Evolutionary conservation across 768 basidiomycete genomes (phyloP).

Genomic region (Tulasnella sp.): DNA sequence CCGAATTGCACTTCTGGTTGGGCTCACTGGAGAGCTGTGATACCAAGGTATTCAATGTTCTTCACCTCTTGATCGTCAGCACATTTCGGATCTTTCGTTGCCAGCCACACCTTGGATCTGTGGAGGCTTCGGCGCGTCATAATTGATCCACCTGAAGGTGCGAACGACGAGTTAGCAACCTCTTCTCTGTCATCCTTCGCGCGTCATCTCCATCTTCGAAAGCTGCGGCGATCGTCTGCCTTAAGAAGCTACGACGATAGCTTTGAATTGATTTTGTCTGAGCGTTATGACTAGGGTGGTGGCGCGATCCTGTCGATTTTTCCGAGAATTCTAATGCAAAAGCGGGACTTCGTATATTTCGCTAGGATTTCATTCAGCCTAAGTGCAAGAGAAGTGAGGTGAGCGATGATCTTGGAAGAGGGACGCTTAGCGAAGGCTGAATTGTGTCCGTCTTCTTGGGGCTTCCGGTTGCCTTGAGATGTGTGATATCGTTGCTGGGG

Average conservation of each 20-base stretch:
- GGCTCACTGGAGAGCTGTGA: not conserved
- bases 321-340: not conserved
- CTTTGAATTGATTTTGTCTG: not conserved
- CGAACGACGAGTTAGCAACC: too few species aligned
- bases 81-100: not conserved
- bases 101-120: not conserved
- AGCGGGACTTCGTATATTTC: not conserved
- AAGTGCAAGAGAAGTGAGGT: not conserved
- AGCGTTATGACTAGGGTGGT: not conserved
- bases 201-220: not conserved
- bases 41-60: not conserved
- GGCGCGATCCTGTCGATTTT: not conserved
- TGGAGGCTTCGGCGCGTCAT: not conserved
- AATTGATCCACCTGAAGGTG: too few species aligned
- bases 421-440: not conserved
- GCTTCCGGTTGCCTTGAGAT: not conserved
- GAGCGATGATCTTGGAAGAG: not conserved
- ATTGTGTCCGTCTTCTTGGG: not conserved
- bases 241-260: not conserved
- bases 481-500: not conserved
- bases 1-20: too few species aligned
- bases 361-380: not conserved
- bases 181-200: too few species aligned
- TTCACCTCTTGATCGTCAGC: not conserved
- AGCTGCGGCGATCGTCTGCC: not conserved